Conservation (phyloP, 1,284 basidiomycete species). For the Vanrija sp. region DNA sequence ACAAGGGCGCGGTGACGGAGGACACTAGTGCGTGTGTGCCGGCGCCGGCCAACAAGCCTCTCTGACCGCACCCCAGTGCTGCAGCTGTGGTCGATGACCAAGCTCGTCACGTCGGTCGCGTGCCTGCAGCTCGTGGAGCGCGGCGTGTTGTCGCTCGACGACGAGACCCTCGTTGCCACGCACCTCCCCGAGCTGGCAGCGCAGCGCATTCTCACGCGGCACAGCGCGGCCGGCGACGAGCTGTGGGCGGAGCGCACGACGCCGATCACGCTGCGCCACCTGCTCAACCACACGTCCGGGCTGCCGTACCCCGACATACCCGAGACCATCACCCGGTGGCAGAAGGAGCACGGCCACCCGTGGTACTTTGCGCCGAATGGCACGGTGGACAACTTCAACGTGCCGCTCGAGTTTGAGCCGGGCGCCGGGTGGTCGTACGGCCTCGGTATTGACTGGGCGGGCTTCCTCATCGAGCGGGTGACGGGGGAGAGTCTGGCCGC, state of each 20-base stretch:
- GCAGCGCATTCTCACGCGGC: slow-evolving; percentile 28
- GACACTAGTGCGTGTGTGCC: slow-evolving; percentile 10
- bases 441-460: slow-evolving; percentile 14
- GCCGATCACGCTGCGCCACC: slow-evolving; percentile 34
- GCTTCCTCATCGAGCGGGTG: slow-evolving; percentile 17
- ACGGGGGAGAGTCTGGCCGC: slow-evolving; percentile 5
- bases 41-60: not conserved
- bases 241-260: slow-evolving; percentile 24
- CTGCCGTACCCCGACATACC: slow-evolving; percentile 3
- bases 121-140: slow-evolving; percentile 34
- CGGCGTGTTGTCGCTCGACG: slow-evolving; percentile 30
- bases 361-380: slow-evolving; percentile 10
- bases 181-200: slow-evolving; percentile 33
- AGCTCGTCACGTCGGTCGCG: slow-evolving; percentile 37
- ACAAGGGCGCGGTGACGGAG: slow-evolving; percentile 9
- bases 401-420: slow-evolving; percentile 23
- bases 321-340: slow-evolving; percentile 4
- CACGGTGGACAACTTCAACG: slow-evolving; percentile 9
- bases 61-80: slow-evolving; percentile 7
- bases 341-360: not conserved
- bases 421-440: slow-evolving; percentile 16
- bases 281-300: slow-evolving; percentile 33
- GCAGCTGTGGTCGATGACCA: slow-evolving; percentile 37
- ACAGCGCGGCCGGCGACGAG: slow-evolving; percentile 24
- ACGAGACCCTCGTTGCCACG: slow-evolving; percentile 22